Percentiles rank a stretch among this genome's conserved stretches.
These are phyloP conservation scores for Colletotrichum noveboracense DNA, from an alignment of 2,329 filamentous ascomycete genomes.

Conservation along the genomic window DNA sequence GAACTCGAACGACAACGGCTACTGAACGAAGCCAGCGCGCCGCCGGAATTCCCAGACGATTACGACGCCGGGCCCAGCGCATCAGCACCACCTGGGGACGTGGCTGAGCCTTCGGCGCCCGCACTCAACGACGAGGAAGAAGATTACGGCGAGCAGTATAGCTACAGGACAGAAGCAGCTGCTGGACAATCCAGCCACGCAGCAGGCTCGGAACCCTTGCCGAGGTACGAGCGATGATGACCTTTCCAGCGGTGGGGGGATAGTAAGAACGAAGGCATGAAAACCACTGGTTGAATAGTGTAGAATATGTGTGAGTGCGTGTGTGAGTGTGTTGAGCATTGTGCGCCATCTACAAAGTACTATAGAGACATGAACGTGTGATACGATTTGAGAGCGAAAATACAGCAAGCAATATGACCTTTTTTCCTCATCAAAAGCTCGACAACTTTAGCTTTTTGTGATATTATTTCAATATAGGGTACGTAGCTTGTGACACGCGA, in stretches of 20 bases:
- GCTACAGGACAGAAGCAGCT: slow-evolving; percentile 13
- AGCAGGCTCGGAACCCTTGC: slow-evolving; percentile 32
- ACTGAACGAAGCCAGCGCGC: slow-evolving; percentile 68
- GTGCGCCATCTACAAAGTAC: slow-evolving; percentile 16
- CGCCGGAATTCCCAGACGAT: slow-evolving; percentile 62
- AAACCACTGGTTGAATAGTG: slow-evolving; percentile 10
- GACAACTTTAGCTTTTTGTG: neutral
- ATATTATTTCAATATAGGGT: neutral
- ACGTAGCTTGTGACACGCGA: neutral
- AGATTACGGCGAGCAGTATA: slow-evolving; percentile 46
- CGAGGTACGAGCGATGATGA: slow-evolving; percentile 41
- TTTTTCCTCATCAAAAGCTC: neutral
- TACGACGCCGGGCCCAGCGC: slow-evolving; percentile 41
- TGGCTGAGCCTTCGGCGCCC: slow-evolving; percentile 60
- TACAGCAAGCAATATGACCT: slow-evolving; percentile 7
- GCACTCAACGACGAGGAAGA: slow-evolving; percentile 61
- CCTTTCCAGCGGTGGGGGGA: neutral
- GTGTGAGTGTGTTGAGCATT: slow-evolving; percentile 13
- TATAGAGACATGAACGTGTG: slow-evolving; percentile 15
- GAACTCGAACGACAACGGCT: slow-evolving; percentile 73
- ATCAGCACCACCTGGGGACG: slow-evolving; percentile 30
- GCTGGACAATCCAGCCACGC: slow-evolving; percentile 6
- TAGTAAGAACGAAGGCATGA: neutral
- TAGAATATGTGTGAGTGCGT: slow-evolving; percentile 9
- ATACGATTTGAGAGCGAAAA: slow-evolving; percentile 14